These are phyloP conservation scores for Pythium volutum DNA, from an alignment of 352 stramenopile genomes.

Conservation along the genomic window DNA sequence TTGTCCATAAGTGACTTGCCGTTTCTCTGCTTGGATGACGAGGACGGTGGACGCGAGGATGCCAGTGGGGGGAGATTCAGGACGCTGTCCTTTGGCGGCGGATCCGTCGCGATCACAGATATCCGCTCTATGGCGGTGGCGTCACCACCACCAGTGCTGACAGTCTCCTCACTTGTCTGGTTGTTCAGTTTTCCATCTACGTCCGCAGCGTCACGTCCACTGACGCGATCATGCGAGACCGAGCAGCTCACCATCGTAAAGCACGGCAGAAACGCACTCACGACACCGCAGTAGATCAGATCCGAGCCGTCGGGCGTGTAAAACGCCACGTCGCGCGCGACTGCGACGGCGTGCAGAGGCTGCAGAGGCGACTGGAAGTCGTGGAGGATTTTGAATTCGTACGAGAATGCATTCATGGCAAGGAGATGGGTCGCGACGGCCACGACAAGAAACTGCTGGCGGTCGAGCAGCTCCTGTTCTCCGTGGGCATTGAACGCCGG, in stretches of 20 bases:
- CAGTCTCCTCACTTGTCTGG: conserved; percentile 2
- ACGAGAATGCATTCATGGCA: conserved; percentile 64
- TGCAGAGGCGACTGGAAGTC: conserved; percentile 41
- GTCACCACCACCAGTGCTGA: neutral
- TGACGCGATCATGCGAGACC: conserved; percentile 1
- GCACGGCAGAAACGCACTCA: conserved; percentile 68
- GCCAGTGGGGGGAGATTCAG: conserved; percentile 51
- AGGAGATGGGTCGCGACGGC: conserved; percentile 49
- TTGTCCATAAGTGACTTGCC: conserved; percentile 45
- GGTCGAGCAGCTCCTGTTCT: conserved; percentile 46
- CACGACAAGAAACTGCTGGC: conserved; percentile 54
- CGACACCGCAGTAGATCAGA: conserved; percentile 39
- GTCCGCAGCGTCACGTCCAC: neutral
- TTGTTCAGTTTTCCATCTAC: conserved; percentile 7
- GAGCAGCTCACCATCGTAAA: conserved; percentile 39
- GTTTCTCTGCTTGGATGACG: conserved; percentile 30
- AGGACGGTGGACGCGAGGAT: conserved; percentile 12
- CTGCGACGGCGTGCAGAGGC: conserved; percentile 27
- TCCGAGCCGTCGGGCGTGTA: conserved; percentile 23
- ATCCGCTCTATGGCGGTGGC: conserved; percentile 16
- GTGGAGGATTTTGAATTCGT: conserved; percentile 50
- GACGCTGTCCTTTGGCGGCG: conserved; percentile 48
- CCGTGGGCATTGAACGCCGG: conserved; percentile 44
- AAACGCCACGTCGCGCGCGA: conserved; percentile 63
- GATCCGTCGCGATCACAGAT: conserved; percentile 49